A percentile compares a stretch with the other conserved stretches of the same genome.
Evolutionary conservation across 345 rosid species (phyloP).

Genomic region (Dimocarpus longan): DNA sequence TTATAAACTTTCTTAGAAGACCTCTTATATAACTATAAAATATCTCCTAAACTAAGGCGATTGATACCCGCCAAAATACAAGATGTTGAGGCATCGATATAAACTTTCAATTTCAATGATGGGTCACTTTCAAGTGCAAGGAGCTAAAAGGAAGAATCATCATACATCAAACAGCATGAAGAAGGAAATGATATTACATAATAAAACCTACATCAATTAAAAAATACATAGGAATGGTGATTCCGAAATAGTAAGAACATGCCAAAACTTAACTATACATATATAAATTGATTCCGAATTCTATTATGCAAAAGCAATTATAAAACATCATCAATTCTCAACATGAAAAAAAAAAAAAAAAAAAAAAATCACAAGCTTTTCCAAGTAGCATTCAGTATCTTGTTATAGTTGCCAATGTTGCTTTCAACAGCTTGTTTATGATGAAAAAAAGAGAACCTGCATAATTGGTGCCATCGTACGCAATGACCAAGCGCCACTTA

Average conservation of each 20-base stretch:
- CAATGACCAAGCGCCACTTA: constrained; percentile 85
- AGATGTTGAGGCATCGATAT: background rate
- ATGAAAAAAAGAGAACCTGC: constrained; percentile 46
- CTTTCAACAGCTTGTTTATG: background rate
- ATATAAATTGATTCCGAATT: background rate
- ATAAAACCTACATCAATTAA: background rate
- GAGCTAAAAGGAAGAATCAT: background rate
- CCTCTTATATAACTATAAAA: too few species aligned
- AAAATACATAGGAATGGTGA: background rate
- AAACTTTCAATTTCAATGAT: background rate
- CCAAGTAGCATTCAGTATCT: background rate
- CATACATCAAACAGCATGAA: background rate
- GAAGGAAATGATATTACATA: background rate
- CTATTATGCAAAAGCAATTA: background rate
- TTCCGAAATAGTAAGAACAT: background rate
- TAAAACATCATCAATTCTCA: too few species aligned
- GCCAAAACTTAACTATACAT: background rate
- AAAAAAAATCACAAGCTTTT: background rate
- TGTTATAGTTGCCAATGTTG: background rate
- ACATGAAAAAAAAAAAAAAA: background rate
- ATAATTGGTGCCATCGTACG: constrained; percentile 80
- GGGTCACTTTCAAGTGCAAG: background rate
- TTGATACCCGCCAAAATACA: background rate
- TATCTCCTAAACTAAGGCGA: background rate
- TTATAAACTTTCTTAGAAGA: background rate